Evolutionary conservation across 164 flowering plant species (phyloP).

Genomic region (Santalum album): DNA sequence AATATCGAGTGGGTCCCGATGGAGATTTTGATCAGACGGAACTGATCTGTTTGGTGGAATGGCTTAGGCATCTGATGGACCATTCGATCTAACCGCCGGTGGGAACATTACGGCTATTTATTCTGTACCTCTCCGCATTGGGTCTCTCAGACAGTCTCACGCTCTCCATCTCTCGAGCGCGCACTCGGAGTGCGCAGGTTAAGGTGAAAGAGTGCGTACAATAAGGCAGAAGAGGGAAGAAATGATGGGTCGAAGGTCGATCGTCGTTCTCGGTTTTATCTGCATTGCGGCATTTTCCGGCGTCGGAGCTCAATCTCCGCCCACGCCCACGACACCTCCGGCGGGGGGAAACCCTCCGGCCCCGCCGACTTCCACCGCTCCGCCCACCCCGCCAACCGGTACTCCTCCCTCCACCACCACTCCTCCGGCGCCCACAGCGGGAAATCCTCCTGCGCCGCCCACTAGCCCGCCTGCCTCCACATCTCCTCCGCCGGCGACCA

Average conservation of each 20-base stretch:
- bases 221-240: not conserved
- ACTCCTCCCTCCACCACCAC: too few species aligned
- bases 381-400: not conserved
- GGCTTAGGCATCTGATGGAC: not conserved
- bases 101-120: conserved; percentile 4
- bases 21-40: too few species aligned
- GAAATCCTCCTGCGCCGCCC: too few species aligned
- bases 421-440: too few species aligned
- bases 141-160: too few species aligned
- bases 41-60: not conserved
- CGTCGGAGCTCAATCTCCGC: conserved; percentile 27
- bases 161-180: not conserved
- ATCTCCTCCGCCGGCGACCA: not conserved
- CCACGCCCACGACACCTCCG: too few species aligned
- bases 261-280: conserved; percentile 20
- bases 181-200: not conserved
- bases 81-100: not conserved
- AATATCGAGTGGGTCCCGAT: too few species aligned
- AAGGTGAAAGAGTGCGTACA: conserved; percentile 5
- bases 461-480: not conserved
- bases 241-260: conserved; percentile 18
- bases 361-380: too few species aligned
- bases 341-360: too few species aligned
- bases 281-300: conserved; percentile 40
- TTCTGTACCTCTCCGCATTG: not conserved